phyloP scores from a whole-genome alignment of 2,329 filamentous ascomycete genomes.

The Pyrenophora seminiperda region DNA sequence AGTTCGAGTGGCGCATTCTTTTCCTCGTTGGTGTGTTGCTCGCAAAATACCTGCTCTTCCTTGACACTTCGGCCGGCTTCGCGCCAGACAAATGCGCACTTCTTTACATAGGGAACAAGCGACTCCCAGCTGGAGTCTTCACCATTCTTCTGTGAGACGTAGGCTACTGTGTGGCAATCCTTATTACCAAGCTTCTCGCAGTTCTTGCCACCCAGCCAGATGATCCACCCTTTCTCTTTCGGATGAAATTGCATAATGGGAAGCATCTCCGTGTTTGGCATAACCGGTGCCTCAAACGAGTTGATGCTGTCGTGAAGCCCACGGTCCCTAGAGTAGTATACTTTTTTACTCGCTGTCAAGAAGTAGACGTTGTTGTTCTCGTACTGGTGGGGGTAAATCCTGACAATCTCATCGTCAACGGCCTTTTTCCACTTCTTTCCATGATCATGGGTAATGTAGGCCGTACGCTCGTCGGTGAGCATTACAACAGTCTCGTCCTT shows the following conservation, averaged over 20 bases:
- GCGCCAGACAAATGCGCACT: conserved; percentile 84
- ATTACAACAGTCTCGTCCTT: conserved; percentile 75
- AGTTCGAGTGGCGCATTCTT: conserved; percentile 69
- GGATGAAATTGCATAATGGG: conserved; percentile 80
- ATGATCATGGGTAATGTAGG: conserved; percentile 81
- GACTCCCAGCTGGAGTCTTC: conserved; percentile 68
- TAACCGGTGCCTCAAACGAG: conserved; percentile 71
- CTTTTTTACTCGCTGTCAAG: conserved; percentile 69
- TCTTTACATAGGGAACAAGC: conserved; percentile 73
- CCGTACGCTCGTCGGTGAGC: conserved; percentile 62
- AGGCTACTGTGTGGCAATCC: conserved; percentile 74
- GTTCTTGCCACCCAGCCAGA: conserved; percentile 78
- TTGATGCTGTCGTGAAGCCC: conserved; percentile 68
- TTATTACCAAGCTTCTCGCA: conserved; percentile 62
- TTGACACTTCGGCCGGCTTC: conserved; percentile 61
- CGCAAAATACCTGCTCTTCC: conserved; percentile 67
- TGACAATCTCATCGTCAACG: conserved; percentile 69
- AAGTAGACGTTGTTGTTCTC: conserved; percentile 88
- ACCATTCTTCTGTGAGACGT: conserved; percentile 78
- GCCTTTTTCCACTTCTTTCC: conserved; percentile 85
- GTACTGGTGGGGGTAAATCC: conserved; percentile 77
- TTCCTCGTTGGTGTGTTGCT: conserved; percentile 67
- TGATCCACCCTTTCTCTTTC: conserved; percentile 78
- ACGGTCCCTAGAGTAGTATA: conserved; percentile 82
- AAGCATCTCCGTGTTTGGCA: conserved; percentile 56